phyloP scores from a whole-genome alignment of 192 early-diverging fungal genomes.

The Backusella liffmaniae region DNA sequence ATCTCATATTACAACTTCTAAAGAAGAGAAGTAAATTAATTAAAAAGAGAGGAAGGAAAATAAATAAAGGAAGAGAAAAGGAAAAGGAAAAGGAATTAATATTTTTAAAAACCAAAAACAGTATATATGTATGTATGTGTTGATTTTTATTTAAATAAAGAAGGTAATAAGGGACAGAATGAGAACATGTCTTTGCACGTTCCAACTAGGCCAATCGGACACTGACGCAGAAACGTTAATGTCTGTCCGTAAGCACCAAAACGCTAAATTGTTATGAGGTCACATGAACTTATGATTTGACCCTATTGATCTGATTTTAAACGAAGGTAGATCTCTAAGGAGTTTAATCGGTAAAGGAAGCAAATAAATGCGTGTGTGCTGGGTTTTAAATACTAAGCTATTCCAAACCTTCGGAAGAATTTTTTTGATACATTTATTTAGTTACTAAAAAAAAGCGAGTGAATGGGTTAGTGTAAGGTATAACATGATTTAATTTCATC shows the following conservation, averaged over 20 bases:
- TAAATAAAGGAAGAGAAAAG: background rate
- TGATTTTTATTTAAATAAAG: background rate
- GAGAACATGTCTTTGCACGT: background rate
- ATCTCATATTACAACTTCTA: background rate
- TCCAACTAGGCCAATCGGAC: conserved; percentile 14
- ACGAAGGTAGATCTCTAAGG: background rate
- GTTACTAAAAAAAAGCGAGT: too few species aligned
- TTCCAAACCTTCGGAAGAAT: background rate
- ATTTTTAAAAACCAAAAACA: background rate
- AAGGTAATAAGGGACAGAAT: conserved; percentile 1
- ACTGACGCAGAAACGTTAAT: conserved; percentile 8
- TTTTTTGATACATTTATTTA: background rate
- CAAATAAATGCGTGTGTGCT: background rate
- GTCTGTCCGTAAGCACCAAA: background rate
- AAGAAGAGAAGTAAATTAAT: background rate
- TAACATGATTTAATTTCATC: too few species aligned
- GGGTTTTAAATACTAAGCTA: background rate
- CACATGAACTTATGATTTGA: background rate
- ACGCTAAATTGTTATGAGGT: background rate
- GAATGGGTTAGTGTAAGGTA: too few species aligned
- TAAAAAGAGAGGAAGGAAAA: background rate
- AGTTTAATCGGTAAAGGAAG: background rate
- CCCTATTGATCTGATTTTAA: background rate
- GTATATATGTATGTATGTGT: background rate
- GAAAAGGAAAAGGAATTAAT: background rate